A percentile compares a stretch with the other conserved stretches of the same genome.
These are phyloP conservation scores for Lentinula novae-zelandiae DNA, from an alignment of 1,284 basidiomycete genomes.

Conservation along the genomic window DNA sequence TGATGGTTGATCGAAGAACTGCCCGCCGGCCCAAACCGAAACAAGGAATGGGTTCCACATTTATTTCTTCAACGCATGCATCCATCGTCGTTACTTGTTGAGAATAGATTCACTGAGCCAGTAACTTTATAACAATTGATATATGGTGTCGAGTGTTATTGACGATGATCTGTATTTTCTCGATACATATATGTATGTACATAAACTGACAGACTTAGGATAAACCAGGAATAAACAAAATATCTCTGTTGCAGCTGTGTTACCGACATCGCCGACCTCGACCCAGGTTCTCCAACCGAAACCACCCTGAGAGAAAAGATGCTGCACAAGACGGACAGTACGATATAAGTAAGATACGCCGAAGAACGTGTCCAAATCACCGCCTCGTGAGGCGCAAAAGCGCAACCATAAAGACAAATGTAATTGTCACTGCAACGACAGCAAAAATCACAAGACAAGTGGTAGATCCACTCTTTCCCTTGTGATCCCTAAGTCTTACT, in stretches of 20 bases:
- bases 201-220: too few species aligned
- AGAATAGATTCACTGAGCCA: too few species aligned
- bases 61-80: too few species aligned
- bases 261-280: too few species aligned
- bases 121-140: neutral
- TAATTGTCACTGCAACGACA: constrained; percentile 52
- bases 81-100: too few species aligned
- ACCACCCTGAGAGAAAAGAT: too few species aligned
- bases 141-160: too few species aligned
- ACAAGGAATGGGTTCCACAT: neutral
- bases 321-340: neutral
- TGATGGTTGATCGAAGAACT: constrained; percentile 6
- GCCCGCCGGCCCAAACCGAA: neutral
- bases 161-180: too few species aligned
- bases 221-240: too few species aligned
- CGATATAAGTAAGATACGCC: neutral
- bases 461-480: constrained; percentile 63
- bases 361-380: neutral
- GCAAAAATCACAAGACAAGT: constrained; percentile 68
- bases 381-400: constrained; percentile 60
- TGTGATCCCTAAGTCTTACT: constrained; percentile 57
- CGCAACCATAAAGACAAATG: constrained; percentile 71
- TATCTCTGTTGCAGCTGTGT: too few species aligned
- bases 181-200: too few species aligned
- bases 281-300: too few species aligned